Evolutionary conservation across 352 stramenopile species (phyloP).

Genomic region (Phytophthora aleatoria): DNA sequence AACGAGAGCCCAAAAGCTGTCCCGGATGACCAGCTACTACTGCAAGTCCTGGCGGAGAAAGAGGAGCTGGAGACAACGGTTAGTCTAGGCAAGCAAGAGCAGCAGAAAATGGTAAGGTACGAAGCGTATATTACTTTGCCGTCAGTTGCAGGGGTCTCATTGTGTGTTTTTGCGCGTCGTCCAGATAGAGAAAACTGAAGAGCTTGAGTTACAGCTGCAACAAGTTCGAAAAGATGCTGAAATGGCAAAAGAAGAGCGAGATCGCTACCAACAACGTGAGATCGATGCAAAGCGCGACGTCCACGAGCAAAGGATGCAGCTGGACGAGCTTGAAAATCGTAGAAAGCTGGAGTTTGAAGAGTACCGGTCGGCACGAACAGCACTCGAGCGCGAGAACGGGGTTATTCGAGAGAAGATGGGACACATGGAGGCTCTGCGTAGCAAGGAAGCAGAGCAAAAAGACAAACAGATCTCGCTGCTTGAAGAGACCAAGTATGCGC

Average conservation of each 20-base stretch:
- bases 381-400: slow-evolving; percentile 61
- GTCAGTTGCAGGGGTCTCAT: not conserved
- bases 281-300: slow-evolving; percentile 55
- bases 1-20: slow-evolving; percentile 15
- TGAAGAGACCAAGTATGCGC: slow-evolving; percentile 64
- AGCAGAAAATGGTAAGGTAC: slow-evolving; percentile 47
- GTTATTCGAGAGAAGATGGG: slow-evolving; percentile 60
- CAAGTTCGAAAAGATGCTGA: slow-evolving; percentile 51
- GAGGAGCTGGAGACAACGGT: slow-evolving; percentile 55
- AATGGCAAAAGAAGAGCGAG: slow-evolving; percentile 58
- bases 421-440: slow-evolving; percentile 47
- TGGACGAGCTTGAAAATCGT: slow-evolving; percentile 71
- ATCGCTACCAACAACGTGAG: slow-evolving; percentile 66
- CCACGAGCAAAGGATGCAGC: slow-evolving; percentile 68
- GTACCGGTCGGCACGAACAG: slow-evolving; percentile 48
- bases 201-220: slow-evolving; percentile 52
- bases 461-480: slow-evolving; percentile 59
- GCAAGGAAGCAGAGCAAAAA: slow-evolving; percentile 56
- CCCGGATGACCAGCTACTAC: slow-evolving; percentile 53
- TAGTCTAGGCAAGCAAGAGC: slow-evolving; percentile 46
- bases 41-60: slow-evolving; percentile 76
- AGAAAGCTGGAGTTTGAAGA: slow-evolving; percentile 76
- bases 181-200: slow-evolving; percentile 61
- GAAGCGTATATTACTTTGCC: not conserved
- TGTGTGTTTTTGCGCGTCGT: not conserved